Evolutionary conservation across 306 rosid genomes (phyloP).

Genomic region (Phaseolus lunatus): DNA sequence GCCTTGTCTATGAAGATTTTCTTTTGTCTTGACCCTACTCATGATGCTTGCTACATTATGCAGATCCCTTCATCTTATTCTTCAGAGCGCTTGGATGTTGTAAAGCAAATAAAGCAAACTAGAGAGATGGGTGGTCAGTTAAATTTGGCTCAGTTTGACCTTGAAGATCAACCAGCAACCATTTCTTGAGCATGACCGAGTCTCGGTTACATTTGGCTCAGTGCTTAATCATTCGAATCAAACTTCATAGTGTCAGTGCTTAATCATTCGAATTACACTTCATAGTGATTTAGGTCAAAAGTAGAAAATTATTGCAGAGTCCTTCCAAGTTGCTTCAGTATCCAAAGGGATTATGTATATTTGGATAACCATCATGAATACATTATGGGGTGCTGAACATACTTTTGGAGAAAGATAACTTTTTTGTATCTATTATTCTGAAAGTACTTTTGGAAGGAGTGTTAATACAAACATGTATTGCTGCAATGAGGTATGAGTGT

Average conservation of each 20-base stretch:
- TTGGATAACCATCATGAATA: neutral
- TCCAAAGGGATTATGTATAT: neutral
- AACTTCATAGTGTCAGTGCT: neutral
- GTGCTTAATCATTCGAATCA: neutral
- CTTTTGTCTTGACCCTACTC: slow-evolving; percentile 8
- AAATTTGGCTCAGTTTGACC: slow-evolving; percentile 40
- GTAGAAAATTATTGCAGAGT: neutral
- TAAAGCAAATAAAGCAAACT: slow-evolving; percentile 67
- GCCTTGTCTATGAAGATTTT: slow-evolving; percentile 4
- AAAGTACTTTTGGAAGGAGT: neutral
- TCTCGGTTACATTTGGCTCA: neutral
- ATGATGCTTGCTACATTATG: slow-evolving; percentile 31
- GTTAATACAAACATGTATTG: neutral
- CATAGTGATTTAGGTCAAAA: neutral
- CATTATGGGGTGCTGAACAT: neutral
- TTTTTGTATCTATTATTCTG: neutral
- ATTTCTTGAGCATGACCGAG: slow-evolving; percentile 34
- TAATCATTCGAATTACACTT: slow-evolving; percentile 1
- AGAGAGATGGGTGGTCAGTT: slow-evolving; percentile 61
- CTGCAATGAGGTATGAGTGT: neutral
- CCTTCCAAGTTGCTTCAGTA: neutral
- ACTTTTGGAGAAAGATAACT: neutral
- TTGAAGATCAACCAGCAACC: slow-evolving; percentile 56
- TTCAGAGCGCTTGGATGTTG: slow-evolving; percentile 64
- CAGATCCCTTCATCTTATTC: slow-evolving; percentile 79